Conservation (phyloP, 2,329 filamentous ascomycete genomes). For the Sporothrix inflata region DNA sequence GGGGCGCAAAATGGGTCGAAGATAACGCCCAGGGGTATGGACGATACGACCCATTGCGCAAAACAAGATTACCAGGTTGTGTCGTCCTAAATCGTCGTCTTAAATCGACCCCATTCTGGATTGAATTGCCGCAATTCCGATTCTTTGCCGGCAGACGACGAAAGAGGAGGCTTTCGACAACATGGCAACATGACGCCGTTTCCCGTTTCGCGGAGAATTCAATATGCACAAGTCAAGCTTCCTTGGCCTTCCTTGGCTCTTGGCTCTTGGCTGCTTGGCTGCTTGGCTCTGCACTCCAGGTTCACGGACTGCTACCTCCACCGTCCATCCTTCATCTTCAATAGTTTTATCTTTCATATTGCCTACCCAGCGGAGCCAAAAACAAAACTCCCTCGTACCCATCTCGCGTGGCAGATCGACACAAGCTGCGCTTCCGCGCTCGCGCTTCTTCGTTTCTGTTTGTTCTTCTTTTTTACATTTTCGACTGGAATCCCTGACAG, state of each 20-base stretch:
- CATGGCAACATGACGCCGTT: too few species aligned
- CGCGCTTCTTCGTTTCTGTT: neutral
- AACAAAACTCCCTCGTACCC: too few species aligned
- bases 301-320: neutral
- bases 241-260: neutral
- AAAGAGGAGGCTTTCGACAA: neutral
- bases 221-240: neutral
- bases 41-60: neutral
- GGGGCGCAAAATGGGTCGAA: neutral
- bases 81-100: neutral
- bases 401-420: too few species aligned
- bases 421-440: neutral
- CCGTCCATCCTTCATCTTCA: neutral
- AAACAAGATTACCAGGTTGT: neutral
- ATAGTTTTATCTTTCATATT: neutral
- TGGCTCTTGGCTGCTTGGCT: neutral
- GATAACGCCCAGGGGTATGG: neutral
- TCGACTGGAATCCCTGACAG: neutral
- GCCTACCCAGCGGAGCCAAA: neutral
- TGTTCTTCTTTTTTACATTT: neutral
- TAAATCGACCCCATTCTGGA: neutral
- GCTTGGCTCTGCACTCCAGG: neutral
- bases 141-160: neutral
- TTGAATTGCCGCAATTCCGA: neutral
- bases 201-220: neutral